Conservation (phyloP, 2,329 filamentous ascomycete species). For the Canariomyces notabilis region DNA sequence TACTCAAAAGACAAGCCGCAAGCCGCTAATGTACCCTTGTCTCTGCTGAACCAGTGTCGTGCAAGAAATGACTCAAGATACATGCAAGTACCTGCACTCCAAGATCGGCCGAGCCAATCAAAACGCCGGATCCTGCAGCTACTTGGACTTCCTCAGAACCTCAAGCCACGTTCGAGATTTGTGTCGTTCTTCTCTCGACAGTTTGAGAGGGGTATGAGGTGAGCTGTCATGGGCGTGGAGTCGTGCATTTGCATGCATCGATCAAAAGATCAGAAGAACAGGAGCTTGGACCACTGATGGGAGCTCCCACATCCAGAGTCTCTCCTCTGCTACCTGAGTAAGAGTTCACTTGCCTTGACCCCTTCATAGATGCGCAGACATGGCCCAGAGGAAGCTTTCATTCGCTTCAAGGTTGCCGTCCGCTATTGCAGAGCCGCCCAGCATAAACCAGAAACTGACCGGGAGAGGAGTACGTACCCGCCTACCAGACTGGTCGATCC, state of each 20-base stretch:
- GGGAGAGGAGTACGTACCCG: constrained; percentile 19
- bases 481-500: not conserved
- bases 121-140: constrained; percentile 13
- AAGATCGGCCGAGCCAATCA: constrained; percentile 19
- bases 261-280: too few species aligned
- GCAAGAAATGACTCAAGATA: constrained; percentile 33
- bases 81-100: constrained; percentile 22
- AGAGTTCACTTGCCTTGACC: not conserved
- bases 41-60: constrained; percentile 27
- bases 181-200: constrained; percentile 6
- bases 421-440: constrained; percentile 20
- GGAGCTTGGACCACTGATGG: constrained; percentile 9
- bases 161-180: constrained; percentile 13
- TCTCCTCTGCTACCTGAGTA: too few species aligned
- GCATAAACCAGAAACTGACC: constrained; percentile 8
- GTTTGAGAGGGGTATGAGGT: constrained; percentile 4
- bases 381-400: too few species aligned
- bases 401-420: constrained; percentile 2
- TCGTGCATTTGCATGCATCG: too few species aligned
- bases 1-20: constrained; percentile 9
- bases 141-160: constrained; percentile 22
- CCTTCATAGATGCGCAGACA: constrained; percentile 3
- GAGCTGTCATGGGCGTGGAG: constrained; percentile 12
- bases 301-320: not conserved
- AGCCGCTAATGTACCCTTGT: constrained; percentile 8